These are phyloP conservation scores for Marasmius fiardii DNA, from an alignment of 1,284 basidiomycete genomes.

Conservation along the genomic window DNA sequence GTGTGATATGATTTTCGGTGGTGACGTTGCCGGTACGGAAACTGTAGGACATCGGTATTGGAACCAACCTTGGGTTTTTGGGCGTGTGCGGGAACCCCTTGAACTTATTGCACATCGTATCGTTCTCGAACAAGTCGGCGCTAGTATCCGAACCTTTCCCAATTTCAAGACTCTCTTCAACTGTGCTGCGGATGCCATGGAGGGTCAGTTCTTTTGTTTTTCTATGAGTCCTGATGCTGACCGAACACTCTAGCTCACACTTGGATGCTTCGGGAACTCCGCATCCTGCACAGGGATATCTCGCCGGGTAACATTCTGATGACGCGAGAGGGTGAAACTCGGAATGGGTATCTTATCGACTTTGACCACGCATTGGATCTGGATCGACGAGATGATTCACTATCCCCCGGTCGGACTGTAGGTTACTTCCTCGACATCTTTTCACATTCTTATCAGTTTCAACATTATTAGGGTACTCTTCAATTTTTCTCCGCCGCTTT, in stretches of 20 bases:
- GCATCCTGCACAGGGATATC: background rate
- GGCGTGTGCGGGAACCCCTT: background rate
- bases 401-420: background rate
- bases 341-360: background rate
- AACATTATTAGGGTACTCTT: background rate
- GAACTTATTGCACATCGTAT: background rate
- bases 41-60: background rate
- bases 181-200: background rate
- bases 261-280: background rate
- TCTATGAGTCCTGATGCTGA: background rate
- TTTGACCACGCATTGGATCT: background rate
- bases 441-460: background rate
- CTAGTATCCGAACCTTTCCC: background rate
- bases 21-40: background rate
- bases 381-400: background rate
- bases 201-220: background rate
- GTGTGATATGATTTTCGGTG: background rate
- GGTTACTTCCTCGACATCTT: background rate
- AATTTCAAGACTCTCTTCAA: background rate
- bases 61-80: background rate
- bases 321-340: background rate
- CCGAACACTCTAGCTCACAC: background rate
- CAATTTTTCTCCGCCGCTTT: background rate
- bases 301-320: background rate
- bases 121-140: background rate